Percentiles rank a stretch among this genome's conserved stretches.
Conservation (phyloP, 805 yeast species). For the Zygoascus bituminiphila region DNA sequence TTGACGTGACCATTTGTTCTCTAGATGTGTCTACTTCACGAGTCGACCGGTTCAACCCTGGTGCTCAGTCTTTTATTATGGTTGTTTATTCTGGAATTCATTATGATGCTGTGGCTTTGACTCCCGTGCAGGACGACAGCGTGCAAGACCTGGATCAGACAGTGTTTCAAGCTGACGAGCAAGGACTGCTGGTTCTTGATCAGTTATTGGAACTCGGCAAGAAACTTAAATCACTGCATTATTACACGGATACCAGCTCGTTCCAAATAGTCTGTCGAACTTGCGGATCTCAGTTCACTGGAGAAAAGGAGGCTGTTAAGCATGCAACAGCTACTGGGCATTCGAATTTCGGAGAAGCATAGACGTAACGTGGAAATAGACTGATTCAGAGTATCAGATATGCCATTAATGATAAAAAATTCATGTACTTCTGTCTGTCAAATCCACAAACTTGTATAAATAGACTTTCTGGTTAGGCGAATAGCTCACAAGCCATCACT, state of each 20-base stretch:
- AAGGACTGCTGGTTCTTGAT: constrained; percentile 31
- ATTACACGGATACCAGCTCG: constrained; percentile 56
- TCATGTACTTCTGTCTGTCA: background rate
- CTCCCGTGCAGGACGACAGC: constrained; percentile 21
- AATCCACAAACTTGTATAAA: background rate
- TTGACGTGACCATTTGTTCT: constrained; percentile 47
- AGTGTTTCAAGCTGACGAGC: constrained; percentile 34
- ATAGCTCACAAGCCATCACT: background rate
- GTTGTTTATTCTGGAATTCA: constrained; percentile 65
- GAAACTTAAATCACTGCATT: constrained; percentile 42
- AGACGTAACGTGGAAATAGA: constrained; percentile 1
- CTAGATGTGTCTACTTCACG: constrained; percentile 57
- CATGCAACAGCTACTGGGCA: constrained; percentile 63
- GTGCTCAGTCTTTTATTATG: constrained; percentile 38
- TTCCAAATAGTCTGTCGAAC: constrained; percentile 50
- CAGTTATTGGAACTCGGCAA: constrained; percentile 36
- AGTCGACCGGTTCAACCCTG: constrained; percentile 46
- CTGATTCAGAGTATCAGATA: background rate
- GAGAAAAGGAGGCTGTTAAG: constrained; percentile 55
- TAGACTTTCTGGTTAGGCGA: no score
- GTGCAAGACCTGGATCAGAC: constrained; percentile 31
- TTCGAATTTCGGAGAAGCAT: constrained; percentile 46
- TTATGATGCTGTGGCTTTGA: constrained; percentile 53
- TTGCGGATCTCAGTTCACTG: constrained; percentile 45
- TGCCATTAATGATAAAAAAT: background rate